Evolutionary conservation across 2,329 filamentous ascomycete species (phyloP), one percentile per base, ranked within the genome.

Genomic region (Fonsecaea erecta): DNA sequence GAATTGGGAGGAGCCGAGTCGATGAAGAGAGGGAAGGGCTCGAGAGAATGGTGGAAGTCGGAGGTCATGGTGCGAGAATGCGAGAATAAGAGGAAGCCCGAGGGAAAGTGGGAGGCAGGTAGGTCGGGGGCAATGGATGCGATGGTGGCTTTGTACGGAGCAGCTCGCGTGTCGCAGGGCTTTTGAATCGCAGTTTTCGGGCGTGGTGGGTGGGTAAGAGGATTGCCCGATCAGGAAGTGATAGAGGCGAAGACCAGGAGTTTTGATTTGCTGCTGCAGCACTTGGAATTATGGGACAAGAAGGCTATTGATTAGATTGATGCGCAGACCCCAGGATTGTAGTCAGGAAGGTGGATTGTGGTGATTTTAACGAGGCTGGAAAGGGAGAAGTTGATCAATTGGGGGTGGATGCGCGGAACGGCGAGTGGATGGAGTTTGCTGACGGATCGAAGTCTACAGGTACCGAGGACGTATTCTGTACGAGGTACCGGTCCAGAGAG

Each of bases 1-100:
- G 66, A 66, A 30, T 71, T 68, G 28, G 66, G 64, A 30, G 65
- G 66, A 11, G 65, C 63, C 11, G 66, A 70, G 52, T 72, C 70
- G 65, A 71, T 66, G 60, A 72, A 72, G 16, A 70, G 64, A 24
- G 70, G 70, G 57, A 72, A 72, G 6, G 70, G 70, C 55, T 72
- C 70, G 56, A 72, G 62, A 24, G 66, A 66, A 34, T 62, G 59
- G 40, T 57, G 64, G 61, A 54, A 54, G 59, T 61, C 52, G 48
- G 59, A 43, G 11, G 18, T 32, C 59, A 61, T 61, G 51, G 21
- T 61, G 59, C n/a, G n/a, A n/a, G n/a, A n/a, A 54, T 26, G n/a
- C n/a, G 57, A 52, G 26, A 12, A 18, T 12, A 48, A 26, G 59
- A 34, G 21, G 43, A 48, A 12, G 8, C 43, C 18, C 24, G 43